These are phyloP conservation scores for Dentipellis sp. DNA, from an alignment of 768 basidiomycete species.

Conservation along the genomic window DNA sequence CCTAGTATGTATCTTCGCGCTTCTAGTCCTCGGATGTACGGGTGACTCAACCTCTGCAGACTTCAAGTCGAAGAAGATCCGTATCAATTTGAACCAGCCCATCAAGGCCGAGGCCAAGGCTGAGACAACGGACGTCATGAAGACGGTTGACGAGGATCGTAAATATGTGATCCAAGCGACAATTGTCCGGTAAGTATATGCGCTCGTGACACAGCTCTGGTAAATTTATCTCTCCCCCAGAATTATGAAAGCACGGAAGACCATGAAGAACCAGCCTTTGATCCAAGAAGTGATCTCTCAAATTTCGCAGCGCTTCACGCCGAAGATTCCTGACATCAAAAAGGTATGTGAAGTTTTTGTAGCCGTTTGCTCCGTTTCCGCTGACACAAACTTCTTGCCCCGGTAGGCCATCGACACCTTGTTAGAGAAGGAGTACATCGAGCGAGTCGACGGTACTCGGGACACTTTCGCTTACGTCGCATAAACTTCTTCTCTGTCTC, in stretches of 20 bases:
- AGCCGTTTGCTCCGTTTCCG: background rate
- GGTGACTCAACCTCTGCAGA: slow-evolving; percentile 29
- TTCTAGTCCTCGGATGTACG: background rate
- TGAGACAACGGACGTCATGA: slow-evolving; percentile 81
- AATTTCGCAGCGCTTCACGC: slow-evolving; percentile 80
- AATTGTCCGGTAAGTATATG: slow-evolving; percentile 57
- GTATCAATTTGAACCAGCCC: slow-evolving; percentile 83
- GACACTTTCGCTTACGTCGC: slow-evolving; percentile 82
- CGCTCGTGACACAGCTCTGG: no score
- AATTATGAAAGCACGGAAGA: slow-evolving; percentile 94
- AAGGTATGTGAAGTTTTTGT: slow-evolving; percentile 45
- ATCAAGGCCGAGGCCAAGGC: slow-evolving; percentile 94
- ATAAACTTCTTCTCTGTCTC: slow-evolving; percentile 21
- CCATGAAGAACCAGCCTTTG: slow-evolving; percentile 86
- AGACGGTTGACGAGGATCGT: slow-evolving; percentile 93
- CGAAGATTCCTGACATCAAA: slow-evolving; percentile 95
- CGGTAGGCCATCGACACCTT: slow-evolving; percentile 79
- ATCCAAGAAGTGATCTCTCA: slow-evolving; percentile 89
- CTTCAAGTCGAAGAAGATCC: slow-evolving; percentile 91
- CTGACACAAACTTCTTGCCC: slow-evolving; percentile 1
- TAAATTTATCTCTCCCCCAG: slow-evolving; percentile 25
- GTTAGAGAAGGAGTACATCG: slow-evolving; percentile 96
- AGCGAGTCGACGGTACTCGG: slow-evolving; percentile 84
- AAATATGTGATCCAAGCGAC: slow-evolving; percentile 95
- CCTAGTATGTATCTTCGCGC: slow-evolving; percentile 37